A percentile compares a stretch with the other conserved stretches of the same genome.
Conservation (phyloP, 2,329 filamentous ascomycete species). For the Calonectria leucothoes region DNA sequence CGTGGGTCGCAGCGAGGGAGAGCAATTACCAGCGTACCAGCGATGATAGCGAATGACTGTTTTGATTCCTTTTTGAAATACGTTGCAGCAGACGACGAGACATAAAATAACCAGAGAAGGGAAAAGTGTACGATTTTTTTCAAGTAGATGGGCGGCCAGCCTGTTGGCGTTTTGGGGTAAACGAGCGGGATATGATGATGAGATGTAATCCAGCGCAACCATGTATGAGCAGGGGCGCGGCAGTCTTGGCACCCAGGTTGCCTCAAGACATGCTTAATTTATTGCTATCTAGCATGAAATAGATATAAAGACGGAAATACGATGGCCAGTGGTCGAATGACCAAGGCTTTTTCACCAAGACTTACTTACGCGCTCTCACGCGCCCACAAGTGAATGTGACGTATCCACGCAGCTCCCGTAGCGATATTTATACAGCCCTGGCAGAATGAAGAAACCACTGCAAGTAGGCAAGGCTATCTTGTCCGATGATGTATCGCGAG, state of each 20-base stretch:
- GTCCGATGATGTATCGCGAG: neutral
- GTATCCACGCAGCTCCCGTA: neutral
- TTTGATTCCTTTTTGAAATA: conserved; percentile 10
- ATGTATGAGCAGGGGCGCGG: neutral
- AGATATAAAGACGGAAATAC: neutral
- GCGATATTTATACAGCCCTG: neutral
- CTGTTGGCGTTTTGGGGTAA: conserved; percentile 31
- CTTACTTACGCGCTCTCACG: neutral
- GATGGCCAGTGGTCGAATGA: neutral
- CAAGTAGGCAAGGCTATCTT: neutral
- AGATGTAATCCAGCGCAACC: conserved; percentile 10
- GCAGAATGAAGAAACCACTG: neutral
- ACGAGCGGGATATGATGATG: conserved; percentile 27
- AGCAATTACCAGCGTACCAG: conserved; percentile 55
- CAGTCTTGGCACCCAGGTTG: neutral
- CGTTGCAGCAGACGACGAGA: conserved; percentile 16
- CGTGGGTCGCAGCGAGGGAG: conserved; percentile 38
- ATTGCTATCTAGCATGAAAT: neutral
- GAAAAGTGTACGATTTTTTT: conserved; percentile 24
- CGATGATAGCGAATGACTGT: conserved; percentile 42
- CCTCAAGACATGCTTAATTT: neutral
- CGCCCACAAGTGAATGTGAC: neutral
- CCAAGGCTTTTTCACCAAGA: neutral
- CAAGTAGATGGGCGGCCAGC: conserved; percentile 14
- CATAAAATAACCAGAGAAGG: conserved; percentile 21